These are phyloP conservation scores for Verticillium klebahnii DNA, from an alignment of 2,329 filamentous ascomycete genomes.

Conservation along the genomic window DNA sequence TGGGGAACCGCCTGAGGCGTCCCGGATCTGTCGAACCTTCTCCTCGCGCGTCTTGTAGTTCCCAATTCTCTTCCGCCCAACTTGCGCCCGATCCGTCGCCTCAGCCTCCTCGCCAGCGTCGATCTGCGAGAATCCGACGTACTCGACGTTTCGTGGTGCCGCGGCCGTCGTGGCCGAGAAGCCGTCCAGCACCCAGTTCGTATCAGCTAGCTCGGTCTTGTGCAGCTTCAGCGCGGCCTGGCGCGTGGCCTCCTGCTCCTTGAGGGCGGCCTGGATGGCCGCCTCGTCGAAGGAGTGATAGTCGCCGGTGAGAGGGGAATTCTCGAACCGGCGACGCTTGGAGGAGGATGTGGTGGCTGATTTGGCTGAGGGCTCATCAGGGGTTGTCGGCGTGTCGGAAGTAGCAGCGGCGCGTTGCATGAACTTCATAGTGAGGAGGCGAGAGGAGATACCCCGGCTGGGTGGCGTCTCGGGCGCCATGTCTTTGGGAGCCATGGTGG, in stretches of 20 bases:
- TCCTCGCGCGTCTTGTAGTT: slow-evolving; percentile 19
- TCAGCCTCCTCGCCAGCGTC: slow-evolving; percentile 29
- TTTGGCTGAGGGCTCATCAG: slow-evolving; percentile 38
- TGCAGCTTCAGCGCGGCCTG: slow-evolving; percentile 57
- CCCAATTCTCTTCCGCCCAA: slow-evolving; percentile 31
- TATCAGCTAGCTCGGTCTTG: slow-evolving; percentile 60
- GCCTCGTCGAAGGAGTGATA: slow-evolving; percentile 49
- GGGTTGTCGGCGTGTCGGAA: slow-evolving; percentile 31
- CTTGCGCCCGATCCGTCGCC: slow-evolving; percentile 19
- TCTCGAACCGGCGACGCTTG: slow-evolving; percentile 58
- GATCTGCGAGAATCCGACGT: slow-evolving; percentile 48
- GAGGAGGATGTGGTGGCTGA: slow-evolving; percentile 30
- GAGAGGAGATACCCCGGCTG: slow-evolving; percentile 67
- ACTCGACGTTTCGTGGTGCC: slow-evolving; percentile 52
- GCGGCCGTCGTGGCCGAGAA: slow-evolving; percentile 13
- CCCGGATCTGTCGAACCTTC: slow-evolving; percentile 19
- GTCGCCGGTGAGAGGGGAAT: slow-evolving; percentile 25
- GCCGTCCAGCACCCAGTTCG: slow-evolving; percentile 69
- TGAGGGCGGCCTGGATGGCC: slow-evolving; percentile 58
- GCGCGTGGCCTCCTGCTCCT: slow-evolving; percentile 62
- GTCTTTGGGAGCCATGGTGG: slow-evolving; percentile 3
- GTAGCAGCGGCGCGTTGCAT: slow-evolving; percentile 80
- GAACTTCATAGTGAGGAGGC: slow-evolving; percentile 93
- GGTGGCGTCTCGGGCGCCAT: slow-evolving; percentile 52
- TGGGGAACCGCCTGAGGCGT: not conserved